phyloP scores from a whole-genome alignment of 257 asterid genomes.

The Dorcoceras hygrometricum region DNA sequence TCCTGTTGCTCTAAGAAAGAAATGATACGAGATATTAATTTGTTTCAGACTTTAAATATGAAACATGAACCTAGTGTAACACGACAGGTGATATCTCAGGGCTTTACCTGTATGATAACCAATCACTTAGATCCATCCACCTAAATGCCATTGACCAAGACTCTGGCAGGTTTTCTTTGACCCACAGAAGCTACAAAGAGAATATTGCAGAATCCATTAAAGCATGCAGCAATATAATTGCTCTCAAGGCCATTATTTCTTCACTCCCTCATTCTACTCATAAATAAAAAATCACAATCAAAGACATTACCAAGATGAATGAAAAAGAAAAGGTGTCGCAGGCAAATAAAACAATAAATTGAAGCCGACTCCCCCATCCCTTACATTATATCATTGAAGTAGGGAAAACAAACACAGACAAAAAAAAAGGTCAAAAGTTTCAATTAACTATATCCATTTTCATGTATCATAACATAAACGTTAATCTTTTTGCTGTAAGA shows the following conservation, averaged over 20 bases:
- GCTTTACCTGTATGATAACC: slow-evolving; percentile 85
- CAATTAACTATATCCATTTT: not conserved
- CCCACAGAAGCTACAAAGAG: slow-evolving; percentile 84
- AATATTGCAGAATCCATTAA: slow-evolving; percentile 28
- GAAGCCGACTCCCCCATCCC: not conserved
- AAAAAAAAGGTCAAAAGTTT: not conserved
- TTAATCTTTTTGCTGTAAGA: not conserved
- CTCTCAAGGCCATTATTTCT: not conserved
- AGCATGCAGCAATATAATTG: slow-evolving; percentile 19
- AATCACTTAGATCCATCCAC: slow-evolving; percentile 99
- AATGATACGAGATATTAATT: slow-evolving; percentile 15
- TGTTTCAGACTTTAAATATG: not conserved
- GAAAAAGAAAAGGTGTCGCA: not conserved
- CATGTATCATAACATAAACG: no score
- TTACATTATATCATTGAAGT: no score
- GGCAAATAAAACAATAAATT: not conserved
- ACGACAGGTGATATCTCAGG: not conserved
- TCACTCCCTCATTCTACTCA: not conserved
- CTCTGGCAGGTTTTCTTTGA: slow-evolving; percentile 85
- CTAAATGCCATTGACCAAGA: slow-evolving; percentile 91
- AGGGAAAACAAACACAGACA: not conserved
- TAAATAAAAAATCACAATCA: not conserved
- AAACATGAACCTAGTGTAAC: slow-evolving; percentile 13
- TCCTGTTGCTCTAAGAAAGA: slow-evolving; percentile 80
- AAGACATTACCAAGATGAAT: not conserved